Percentiles rank a stretch among this genome's conserved stretches.
These are phyloP conservation scores for Globisporangium ultimum DNA, from an alignment of 352 stramenopile genomes.

Conservation along the genomic window DNA sequence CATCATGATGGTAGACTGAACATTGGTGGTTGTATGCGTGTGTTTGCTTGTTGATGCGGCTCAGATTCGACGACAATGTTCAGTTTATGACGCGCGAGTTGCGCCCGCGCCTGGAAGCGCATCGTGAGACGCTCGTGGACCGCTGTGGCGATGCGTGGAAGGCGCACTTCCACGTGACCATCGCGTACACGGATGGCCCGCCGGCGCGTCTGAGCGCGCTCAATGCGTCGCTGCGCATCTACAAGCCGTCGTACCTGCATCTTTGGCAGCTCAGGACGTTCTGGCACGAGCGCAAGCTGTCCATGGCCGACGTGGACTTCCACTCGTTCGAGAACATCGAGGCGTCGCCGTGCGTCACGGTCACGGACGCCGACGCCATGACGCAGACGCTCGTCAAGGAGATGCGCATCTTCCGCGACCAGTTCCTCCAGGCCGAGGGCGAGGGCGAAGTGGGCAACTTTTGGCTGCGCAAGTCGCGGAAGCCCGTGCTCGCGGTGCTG, in stretches of 20 bases:
- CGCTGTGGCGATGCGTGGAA: constrained; percentile 91
- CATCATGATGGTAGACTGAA: not conserved
- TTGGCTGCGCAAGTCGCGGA: constrained; percentile 98
- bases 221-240: constrained; percentile 94
- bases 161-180: constrained; percentile 94
- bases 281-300: constrained; percentile 96
- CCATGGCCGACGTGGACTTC: constrained; percentile 95
- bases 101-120: constrained; percentile 91
- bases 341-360: constrained; percentile 88
- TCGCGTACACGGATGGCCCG: constrained; percentile 96
- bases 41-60: not conserved
- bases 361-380: constrained; percentile 74
- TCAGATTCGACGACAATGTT: constrained; percentile 95
- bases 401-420: constrained; percentile 87
- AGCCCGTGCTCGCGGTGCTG: constrained; percentile 97
- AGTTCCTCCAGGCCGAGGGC: constrained; percentile 73
- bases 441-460: constrained; percentile 92
- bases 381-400: constrained; percentile 90
- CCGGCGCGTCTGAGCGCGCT: constrained; percentile 94
- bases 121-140: constrained; percentile 92
- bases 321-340: constrained; percentile 97
- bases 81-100: constrained; percentile 96
- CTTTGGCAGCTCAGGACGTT: constrained; percentile 99
- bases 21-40: not conserved
- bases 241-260: constrained; percentile 95